phyloP scores from a whole-genome alignment of 2,329 filamentous ascomycete species.

The Nigrograna mackinnonii region DNA sequence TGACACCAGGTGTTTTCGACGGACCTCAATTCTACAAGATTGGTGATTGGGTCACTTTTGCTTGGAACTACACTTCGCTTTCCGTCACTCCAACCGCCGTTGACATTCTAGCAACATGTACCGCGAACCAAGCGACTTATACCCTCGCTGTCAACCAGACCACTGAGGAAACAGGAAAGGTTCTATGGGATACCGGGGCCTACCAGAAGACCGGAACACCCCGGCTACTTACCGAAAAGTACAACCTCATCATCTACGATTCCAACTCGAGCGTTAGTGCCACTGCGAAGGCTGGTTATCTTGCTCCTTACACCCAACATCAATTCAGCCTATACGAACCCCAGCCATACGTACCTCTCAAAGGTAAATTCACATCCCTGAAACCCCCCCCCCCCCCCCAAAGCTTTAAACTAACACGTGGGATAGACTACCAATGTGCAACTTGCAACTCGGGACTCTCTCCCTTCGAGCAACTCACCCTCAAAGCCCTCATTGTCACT shows the following conservation, averaged over 20 bases:
- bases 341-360: conserved; percentile 54
- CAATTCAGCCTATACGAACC: conserved; percentile 67
- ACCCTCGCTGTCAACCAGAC: conserved; percentile 65
- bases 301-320: conserved; percentile 56
- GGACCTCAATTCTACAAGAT: conserved; percentile 66
- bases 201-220: conserved; percentile 45
- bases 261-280: conserved; percentile 56
- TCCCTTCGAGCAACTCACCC: conserved; percentile 56
- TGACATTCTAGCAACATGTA: conserved; percentile 66
- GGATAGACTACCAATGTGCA: conserved; percentile 57
- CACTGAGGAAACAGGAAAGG: conserved; percentile 53
- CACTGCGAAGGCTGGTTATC: conserved; percentile 57
- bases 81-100: conserved; percentile 61
- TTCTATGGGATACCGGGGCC: conserved; percentile 64
- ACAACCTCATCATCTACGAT: conserved; percentile 68
- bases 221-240: conserved; percentile 61
- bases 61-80: conserved; percentile 71
- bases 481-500: conserved; percentile 61
- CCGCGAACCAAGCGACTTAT: conserved; percentile 61
- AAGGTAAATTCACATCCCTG: conserved; percentile 43
- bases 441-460: conserved; percentile 61
- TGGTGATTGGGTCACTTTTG: conserved; percentile 64
- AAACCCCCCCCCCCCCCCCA: not conserved
- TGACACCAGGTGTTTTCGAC: conserved; percentile 57
- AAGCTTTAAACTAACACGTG: conserved; percentile 8